phyloP scores from a whole-genome alignment of 2,329 filamentous ascomycete species.

The Diplodia scrobiculata region DNA sequence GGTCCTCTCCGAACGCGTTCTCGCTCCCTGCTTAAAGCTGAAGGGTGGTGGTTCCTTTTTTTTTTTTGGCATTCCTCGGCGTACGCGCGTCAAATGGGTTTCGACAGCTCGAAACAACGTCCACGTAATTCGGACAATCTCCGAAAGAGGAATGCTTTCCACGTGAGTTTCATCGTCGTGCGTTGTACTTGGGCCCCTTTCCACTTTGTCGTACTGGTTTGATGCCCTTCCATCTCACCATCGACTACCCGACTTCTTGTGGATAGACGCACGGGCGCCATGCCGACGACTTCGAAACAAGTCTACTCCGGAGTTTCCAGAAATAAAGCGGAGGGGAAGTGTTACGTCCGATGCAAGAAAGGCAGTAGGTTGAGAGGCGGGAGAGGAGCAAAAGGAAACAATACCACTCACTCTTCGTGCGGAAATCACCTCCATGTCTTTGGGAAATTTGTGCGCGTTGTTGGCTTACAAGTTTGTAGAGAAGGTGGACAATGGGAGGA shows the following conservation, averaged over 20 bases:
- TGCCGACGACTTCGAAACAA: background rate
- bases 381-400: background rate
- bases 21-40: too few relatives aligned
- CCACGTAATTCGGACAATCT: background rate
- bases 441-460: background rate
- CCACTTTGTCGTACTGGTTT: background rate
- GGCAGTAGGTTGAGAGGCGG: background rate
- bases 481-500: background rate
- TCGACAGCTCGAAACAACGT: background rate
- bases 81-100: background rate
- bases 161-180: background rate
- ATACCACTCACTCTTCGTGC: background rate
- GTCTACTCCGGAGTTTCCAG: background rate
- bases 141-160: background rate
- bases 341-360: background rate
- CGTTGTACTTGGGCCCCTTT: background rate
- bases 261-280: background rate
- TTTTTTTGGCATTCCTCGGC: background rate
- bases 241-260: background rate
- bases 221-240: background rate
- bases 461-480: background rate
- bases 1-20: too few relatives aligned
- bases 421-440: background rate
- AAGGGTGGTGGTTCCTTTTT: too few relatives aligned
- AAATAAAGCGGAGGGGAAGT: background rate